A percentile compares a stretch with the other conserved stretches of the same genome.
These are phyloP conservation scores for Isoetes engelmannii DNA, from an alignment of 83 land plant genomes.

Conservation along the genomic window DNA sequence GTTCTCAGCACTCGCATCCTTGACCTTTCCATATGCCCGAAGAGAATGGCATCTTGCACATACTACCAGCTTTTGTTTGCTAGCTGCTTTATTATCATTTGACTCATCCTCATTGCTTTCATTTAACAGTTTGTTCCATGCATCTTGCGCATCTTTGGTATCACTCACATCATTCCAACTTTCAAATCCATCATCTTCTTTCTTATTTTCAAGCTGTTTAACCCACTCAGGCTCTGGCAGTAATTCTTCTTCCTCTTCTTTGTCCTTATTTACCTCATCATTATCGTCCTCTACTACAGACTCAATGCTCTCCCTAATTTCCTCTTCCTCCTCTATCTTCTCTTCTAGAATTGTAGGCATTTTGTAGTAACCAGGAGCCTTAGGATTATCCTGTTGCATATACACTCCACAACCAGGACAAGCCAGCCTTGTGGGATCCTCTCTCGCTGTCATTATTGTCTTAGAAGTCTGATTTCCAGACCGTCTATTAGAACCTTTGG, in stretches of 20 bases:
- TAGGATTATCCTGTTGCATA: slow-evolving; percentile 64
- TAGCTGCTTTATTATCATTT: slow-evolving; percentile 4
- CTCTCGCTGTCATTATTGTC: background rate
- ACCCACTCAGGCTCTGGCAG: slow-evolving; percentile 11
- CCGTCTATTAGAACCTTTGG: no score
- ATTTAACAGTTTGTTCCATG: slow-evolving; percentile 15
- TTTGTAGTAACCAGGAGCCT: slow-evolving; percentile 64
- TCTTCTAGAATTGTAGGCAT: slow-evolving; percentile 34
- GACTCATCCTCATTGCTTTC: background rate
- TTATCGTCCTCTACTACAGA: background rate
- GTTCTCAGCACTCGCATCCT: slow-evolving; percentile 61
- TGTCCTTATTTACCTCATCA: slow-evolving; percentile 6
- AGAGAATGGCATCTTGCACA: slow-evolving; percentile 83
- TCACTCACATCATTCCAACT: slow-evolving; percentile 21
- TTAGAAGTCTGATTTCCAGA: no score
- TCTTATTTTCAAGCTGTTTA: slow-evolving; percentile 8
- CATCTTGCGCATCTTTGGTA: slow-evolving; percentile 14
- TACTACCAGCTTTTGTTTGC: slow-evolving; percentile 44
- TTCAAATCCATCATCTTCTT: background rate
- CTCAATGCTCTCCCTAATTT: slow-evolving; percentile 28
- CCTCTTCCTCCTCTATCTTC: slow-evolving; percentile 11
- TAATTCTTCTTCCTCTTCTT: slow-evolving; percentile 7
- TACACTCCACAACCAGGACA: slow-evolving; percentile 89
- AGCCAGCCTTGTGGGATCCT: slow-evolving; percentile 11
- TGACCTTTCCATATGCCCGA: slow-evolving; percentile 71